These are phyloP conservation scores for Anisogramma anomala DNA, from an alignment of 2,329 filamentous ascomycete species.

Conservation along the genomic window DNA sequence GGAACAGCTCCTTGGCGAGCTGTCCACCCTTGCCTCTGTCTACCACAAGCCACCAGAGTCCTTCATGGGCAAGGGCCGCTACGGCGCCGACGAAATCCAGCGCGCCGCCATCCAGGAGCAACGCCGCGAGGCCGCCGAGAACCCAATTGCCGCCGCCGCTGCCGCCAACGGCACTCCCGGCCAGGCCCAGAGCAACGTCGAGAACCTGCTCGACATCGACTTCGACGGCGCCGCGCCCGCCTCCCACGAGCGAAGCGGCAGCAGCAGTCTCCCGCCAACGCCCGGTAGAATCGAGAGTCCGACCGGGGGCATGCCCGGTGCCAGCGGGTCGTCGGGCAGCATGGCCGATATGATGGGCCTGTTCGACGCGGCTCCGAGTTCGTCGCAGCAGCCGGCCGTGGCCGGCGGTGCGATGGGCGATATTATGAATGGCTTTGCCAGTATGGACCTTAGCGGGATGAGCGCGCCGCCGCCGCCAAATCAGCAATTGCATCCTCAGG, in stretches of 20 bases:
- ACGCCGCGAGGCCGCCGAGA: constrained; percentile 80
- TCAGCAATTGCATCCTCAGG: constrained; percentile 39
- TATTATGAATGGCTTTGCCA: constrained; percentile 79
- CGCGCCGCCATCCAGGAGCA: constrained; percentile 94
- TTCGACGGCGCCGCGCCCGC: constrained; percentile 73
- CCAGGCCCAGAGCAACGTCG: constrained; percentile 62
- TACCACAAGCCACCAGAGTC: constrained; percentile 98
- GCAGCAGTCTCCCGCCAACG: constrained; percentile 44
- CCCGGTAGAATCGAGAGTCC: constrained; percentile 60
- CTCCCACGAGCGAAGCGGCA: constrained; percentile 51
- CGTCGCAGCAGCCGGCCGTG: constrained; percentile 19
- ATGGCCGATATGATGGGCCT: constrained; percentile 58
- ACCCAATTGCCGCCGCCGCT: constrained; percentile 77
- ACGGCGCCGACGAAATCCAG: constrained; percentile 88
- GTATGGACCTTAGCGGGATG: constrained; percentile 59
- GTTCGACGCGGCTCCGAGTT: constrained; percentile 46
- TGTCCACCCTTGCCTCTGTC: constrained; percentile 90
- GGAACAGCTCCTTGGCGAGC: constrained; percentile 79
- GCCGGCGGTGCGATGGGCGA: constrained; percentile 55
- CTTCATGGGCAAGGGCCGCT: constrained; percentile 93
- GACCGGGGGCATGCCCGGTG: constrained; percentile 20
- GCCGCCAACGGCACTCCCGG: constrained; percentile 46
- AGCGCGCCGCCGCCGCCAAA: constrained; percentile 54
- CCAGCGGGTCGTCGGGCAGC: constrained; percentile 31
- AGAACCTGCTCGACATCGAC: constrained; percentile 72